phyloP scores from a whole-genome alignment of 352 stramenopile genomes.

The Globisporangium mamillatum region DNA sequence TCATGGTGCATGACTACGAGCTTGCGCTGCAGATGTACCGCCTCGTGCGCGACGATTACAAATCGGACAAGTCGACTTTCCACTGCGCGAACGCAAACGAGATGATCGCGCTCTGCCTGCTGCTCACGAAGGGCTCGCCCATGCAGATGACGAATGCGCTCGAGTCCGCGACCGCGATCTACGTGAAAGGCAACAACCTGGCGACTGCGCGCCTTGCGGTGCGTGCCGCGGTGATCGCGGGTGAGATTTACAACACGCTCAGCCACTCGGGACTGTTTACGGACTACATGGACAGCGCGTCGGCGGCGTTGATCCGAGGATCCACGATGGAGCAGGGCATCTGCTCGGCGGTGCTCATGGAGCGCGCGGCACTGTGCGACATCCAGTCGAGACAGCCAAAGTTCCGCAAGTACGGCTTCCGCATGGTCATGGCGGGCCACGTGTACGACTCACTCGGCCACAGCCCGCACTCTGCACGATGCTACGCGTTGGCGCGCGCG shows the following conservation, averaged over 20 bases:
- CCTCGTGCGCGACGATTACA: conserved; percentile 89
- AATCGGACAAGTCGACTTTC: conserved; percentile 83
- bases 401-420: conserved; percentile 87
- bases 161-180: conserved; percentile 60
- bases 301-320: conserved; percentile 72
- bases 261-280: conserved; percentile 77
- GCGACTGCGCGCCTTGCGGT: conserved; percentile 57
- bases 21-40: conserved; percentile 89
- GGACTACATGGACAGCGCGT: conserved; percentile 87
- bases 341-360: conserved; percentile 80
- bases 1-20: conserved; percentile 89
- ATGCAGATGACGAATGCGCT: conserved; percentile 86
- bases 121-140: conserved; percentile 73
- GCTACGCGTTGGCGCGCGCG: conserved; percentile 69
- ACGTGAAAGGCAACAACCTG: conserved; percentile 51
- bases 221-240: conserved; percentile 62
- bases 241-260: conserved; percentile 78
- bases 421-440: conserved; percentile 88
- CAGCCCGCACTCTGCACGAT: conserved; percentile 73
- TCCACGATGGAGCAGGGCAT: conserved; percentile 85
- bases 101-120: conserved; percentile 84
- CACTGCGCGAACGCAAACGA: conserved; percentile 85
- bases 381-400: conserved; percentile 63
- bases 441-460: conserved; percentile 77
- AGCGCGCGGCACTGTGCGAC: conserved; percentile 77